Percentiles rank a stretch among this genome's conserved stretches.
phyloP scores from a whole-genome alignment of 2,329 filamentous ascomycete species.

The Xylogone sp. region DNA sequence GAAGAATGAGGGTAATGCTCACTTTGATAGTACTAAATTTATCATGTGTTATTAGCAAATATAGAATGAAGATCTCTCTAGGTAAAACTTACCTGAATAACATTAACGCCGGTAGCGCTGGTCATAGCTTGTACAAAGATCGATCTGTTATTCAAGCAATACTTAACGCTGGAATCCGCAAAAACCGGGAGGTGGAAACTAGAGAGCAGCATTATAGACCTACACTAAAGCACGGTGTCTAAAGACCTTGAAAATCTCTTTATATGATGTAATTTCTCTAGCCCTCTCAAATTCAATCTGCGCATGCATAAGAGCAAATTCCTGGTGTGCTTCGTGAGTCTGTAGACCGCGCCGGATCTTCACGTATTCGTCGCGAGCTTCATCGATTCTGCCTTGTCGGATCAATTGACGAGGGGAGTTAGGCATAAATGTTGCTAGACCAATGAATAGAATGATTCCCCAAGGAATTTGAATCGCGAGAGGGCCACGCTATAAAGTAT shows the following conservation, averaged over 20 bases:
- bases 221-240: conserved; percentile 47
- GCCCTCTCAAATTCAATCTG: conserved; percentile 56
- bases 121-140: conserved; percentile 57
- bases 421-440: conserved; percentile 51
- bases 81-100: conserved; percentile 40
- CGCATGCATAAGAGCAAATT: conserved; percentile 50
- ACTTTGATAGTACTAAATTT: conserved; percentile 30
- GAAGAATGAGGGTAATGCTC: not conserved
- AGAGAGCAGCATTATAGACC: conserved; percentile 11
- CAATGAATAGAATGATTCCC: conserved; percentile 51
- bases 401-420: conserved; percentile 51
- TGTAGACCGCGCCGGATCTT: conserved; percentile 43
- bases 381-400: conserved; percentile 42
- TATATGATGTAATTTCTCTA: conserved; percentile 47
- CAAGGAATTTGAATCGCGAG: conserved; percentile 52
- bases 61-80: conserved; percentile 1
- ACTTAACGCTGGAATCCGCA: not conserved
- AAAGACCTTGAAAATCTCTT: conserved; percentile 49
- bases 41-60: no score
- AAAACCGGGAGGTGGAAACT: not conserved
- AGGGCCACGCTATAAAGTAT: conserved; percentile 35
- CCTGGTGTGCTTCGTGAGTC: conserved; percentile 40
- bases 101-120: conserved; percentile 52
- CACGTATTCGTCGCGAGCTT: conserved; percentile 43
- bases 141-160: conserved; percentile 27